Conservation (phyloP, 1,139 yeast species). For the Debaryomycetaceae sp. region DNA sequence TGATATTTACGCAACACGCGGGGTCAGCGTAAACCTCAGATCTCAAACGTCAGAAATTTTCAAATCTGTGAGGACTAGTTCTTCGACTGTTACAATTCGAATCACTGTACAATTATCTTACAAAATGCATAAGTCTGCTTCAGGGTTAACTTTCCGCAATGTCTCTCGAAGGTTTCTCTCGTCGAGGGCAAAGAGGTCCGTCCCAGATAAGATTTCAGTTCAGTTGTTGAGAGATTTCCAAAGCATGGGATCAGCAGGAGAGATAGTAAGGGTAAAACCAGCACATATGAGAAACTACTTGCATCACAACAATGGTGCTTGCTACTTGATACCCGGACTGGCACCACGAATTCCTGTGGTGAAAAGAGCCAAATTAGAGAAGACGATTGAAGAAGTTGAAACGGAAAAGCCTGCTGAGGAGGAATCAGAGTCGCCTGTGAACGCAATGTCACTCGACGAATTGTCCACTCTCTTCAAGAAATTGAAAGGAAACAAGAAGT, state of each 20-base stretch:
- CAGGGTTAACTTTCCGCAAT: not conserved
- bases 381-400: slow-evolving; percentile 9
- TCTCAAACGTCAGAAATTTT: not conserved
- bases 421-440: slow-evolving; percentile 8
- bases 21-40: not conserved
- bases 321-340: slow-evolving; percentile 52
- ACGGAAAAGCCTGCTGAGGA: slow-evolving; percentile 7
- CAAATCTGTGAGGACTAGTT: too few species aligned
- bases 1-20: slow-evolving; percentile 1
- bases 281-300: slow-evolving; percentile 79
- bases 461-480: slow-evolving; percentile 34
- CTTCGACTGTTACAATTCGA: too few species aligned
- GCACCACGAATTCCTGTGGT: slow-evolving; percentile 64
- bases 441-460: slow-evolving; percentile 39
- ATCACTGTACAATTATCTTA: too few species aligned
- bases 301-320: slow-evolving; percentile 70
- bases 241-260: slow-evolving; percentile 62
- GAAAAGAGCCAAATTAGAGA: slow-evolving; percentile 19
- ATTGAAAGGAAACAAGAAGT: slow-evolving; percentile 14
- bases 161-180: slow-evolving; percentile 5
- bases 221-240: slow-evolving; percentile 70
- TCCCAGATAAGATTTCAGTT: slow-evolving; percentile 51
- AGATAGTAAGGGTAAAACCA: slow-evolving; percentile 73
- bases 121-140: not conserved
- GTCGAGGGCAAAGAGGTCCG: slow-evolving; percentile 5